These are phyloP conservation scores for Lentinula lateritia DNA, from an alignment of 768 basidiomycete genomes.

Conservation along the genomic window DNA sequence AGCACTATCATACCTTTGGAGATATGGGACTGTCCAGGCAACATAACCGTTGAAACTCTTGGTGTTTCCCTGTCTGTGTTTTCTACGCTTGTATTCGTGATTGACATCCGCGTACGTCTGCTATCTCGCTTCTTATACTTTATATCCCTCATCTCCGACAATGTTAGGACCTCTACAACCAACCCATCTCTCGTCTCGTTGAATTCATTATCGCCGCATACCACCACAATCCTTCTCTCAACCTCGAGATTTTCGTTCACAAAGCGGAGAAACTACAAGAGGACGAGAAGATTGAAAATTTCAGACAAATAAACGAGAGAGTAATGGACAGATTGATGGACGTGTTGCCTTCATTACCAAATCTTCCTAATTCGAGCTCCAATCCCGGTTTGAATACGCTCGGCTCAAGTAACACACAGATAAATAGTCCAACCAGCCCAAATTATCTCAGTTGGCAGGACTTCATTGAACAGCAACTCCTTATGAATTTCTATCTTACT, in stretches of 20 bases:
- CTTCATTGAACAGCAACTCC: slow-evolving; percentile 56
- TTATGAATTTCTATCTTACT: slow-evolving; percentile 85
- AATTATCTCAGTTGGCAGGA: slow-evolving; percentile 26
- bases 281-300: slow-evolving; percentile 90
- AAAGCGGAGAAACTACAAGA: slow-evolving; percentile 88
- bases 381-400: not conserved
- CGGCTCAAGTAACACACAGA: not conserved
- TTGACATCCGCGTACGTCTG: slow-evolving; percentile 80
- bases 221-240: slow-evolving; percentile 34
- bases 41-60: slow-evolving; percentile 46
- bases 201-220: slow-evolving; percentile 62
- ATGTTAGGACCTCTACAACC: not conserved
- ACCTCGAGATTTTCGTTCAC: slow-evolving; percentile 90
- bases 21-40: slow-evolving; percentile 94
- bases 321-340: slow-evolving; percentile 80
- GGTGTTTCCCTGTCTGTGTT: slow-evolving; percentile 73
- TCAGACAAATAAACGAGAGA: slow-evolving; percentile 84
- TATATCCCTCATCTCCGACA: slow-evolving; percentile 2
- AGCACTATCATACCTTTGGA: slow-evolving; percentile 92
- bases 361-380: not conserved
- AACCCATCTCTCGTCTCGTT: slow-evolving; percentile 52
- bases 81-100: slow-evolving; percentile 69
- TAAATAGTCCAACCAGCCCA: not conserved
- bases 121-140: not conserved
- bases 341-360: slow-evolving; percentile 28